Conservation (phyloP, 192 early-diverging fungal species). For the Coemansia asiatica region DNA sequence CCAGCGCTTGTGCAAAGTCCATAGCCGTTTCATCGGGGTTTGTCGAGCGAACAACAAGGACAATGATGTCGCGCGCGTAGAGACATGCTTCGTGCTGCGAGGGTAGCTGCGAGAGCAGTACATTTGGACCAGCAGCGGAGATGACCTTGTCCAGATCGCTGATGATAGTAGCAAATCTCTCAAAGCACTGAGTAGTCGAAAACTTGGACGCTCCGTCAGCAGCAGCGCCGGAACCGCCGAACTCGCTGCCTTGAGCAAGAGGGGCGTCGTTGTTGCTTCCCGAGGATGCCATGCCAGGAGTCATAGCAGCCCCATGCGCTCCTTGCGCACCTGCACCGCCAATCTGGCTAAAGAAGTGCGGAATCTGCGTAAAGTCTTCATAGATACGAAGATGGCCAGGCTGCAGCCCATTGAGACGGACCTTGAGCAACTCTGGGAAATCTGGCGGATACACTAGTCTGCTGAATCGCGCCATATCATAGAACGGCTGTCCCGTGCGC, state of each 20-base stretch:
- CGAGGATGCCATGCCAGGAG: background rate
- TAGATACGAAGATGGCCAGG: constrained; percentile 80
- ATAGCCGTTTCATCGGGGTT: constrained; percentile 78
- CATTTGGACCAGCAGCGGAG: constrained; percentile 40
- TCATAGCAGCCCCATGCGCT: background rate
- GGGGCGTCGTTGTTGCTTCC: constrained; percentile 9
- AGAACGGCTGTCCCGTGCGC: constrained; percentile 85
- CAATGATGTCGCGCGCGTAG: constrained; percentile 72
- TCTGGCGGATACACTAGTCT: constrained; percentile 77
- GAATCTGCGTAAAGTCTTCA: constrained; percentile 78
- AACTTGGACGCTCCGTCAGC: constrained; percentile 13
- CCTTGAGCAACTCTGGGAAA: constrained; percentile 83
- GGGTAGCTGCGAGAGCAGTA: constrained; percentile 66
- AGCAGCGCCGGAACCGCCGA: background rate
- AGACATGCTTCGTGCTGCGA: constrained; percentile 75
- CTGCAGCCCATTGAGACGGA: constrained; percentile 80
- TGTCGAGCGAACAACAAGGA: constrained; percentile 68
- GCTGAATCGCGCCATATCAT: constrained; percentile 78
- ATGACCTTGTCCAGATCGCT: constrained; percentile 80
- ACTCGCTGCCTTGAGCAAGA: constrained; percentile 2
- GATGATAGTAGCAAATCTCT: constrained; percentile 60
- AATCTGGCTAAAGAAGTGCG: constrained; percentile 61
- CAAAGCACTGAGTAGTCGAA: constrained; percentile 44
- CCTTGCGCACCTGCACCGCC: constrained; percentile 24
- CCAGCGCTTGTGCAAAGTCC: constrained; percentile 86